Base-by-base conservation (phyloP, 208 protist genomes). In the Tritrichomonas musculus region DNA sequence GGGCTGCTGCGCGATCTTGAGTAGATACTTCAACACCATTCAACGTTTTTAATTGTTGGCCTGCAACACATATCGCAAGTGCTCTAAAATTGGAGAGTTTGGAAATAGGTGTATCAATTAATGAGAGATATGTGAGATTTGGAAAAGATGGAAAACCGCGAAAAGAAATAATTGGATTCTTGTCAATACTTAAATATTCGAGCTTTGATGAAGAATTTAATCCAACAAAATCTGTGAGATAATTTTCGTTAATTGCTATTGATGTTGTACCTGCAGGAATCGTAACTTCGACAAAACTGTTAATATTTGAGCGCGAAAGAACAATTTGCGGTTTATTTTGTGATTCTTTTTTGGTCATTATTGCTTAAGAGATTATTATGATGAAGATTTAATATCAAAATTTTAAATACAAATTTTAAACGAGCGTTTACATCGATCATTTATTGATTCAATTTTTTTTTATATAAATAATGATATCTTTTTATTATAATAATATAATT, bases 11-110 rank as follows among this genome's bases (percentile, higher is more conserved):
- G 27, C 33, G 25, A 36, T 88, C 77, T 53, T 44, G 14, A 20
- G 44, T 39, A 30, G 77, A 57, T 33, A 88, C 47, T 57, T 33
- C 77, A 57, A 4, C 4, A 5, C 77, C 77, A 39, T 88, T 88
- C 5, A 88, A 33, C 53, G 39, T 39, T 60, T 88, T 88, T 22
- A 88, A 30, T 57, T 53, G 41, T 39, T 13, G 17, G 39, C 77
- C 77, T 17, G 44, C 47, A 39, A 47, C 77, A 33, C 53, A 33
- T 13, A 53, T 33, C 22, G 77, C 77, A 22, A 88, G 41, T 33
- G 77, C 13, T 3, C 77, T 41, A 88, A 88, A 88, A 88, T 88
- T 88, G 9, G 5, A 0, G n/a, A 88, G 44, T 88, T 88, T 88
- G 9, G 77, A 53, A 39, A 88, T 30, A 39, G 77, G 77, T n/a